A percentile compares a stretch with the other conserved stretches of the same genome.
Evolutionary conservation across 2,329 filamentous ascomycete species (phyloP).

Genomic region (Ascochyta lentis): DNA sequence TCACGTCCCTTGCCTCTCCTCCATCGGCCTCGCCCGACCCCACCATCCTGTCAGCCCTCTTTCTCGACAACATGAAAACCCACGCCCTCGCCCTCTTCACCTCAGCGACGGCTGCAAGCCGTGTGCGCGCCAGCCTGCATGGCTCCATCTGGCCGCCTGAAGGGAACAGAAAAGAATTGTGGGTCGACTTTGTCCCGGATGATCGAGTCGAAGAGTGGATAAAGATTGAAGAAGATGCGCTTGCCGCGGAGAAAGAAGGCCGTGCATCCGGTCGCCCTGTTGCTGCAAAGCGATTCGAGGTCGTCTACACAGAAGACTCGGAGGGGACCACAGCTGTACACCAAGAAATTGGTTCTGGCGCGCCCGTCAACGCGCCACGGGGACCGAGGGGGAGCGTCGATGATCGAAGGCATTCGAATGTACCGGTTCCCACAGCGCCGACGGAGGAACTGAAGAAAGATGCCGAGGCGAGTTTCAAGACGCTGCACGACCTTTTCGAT

Average conservation of each 20-base stretch:
- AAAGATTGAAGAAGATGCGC: conserved; percentile 50
- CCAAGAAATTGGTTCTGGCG: conserved; percentile 41
- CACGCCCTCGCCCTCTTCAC: conserved; percentile 83
- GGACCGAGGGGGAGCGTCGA: conserved; percentile 24
- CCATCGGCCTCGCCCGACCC: conserved; percentile 58
- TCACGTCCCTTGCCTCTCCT: conserved; percentile 71
- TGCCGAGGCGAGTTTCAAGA: conserved; percentile 53
- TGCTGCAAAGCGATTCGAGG: conserved; percentile 39
- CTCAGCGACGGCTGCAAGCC: conserved; percentile 72
- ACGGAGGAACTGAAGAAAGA: conserved; percentile 18
- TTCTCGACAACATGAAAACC: conserved; percentile 83
- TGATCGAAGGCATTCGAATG: neutral
- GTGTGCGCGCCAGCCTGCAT: conserved; percentile 79
- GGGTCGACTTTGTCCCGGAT: conserved; percentile 87
- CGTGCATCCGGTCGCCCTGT: conserved; percentile 27
- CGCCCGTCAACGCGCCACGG: conserved; percentile 32
- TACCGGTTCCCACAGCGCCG: conserved; percentile 6
- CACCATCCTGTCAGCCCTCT: conserved; percentile 53
- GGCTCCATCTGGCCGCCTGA: conserved; percentile 86
- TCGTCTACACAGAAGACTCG: conserved; percentile 34
- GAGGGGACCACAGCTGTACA: conserved; percentile 37
- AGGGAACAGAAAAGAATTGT: conserved; percentile 80
- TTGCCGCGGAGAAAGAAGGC: conserved; percentile 38
- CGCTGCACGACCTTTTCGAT: conserved; percentile 66
- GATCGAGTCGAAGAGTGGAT: conserved; percentile 78